Base-by-base conservation (phyloP, 2,329 filamentous ascomycete species). In the Fusarium clavum region DNA sequence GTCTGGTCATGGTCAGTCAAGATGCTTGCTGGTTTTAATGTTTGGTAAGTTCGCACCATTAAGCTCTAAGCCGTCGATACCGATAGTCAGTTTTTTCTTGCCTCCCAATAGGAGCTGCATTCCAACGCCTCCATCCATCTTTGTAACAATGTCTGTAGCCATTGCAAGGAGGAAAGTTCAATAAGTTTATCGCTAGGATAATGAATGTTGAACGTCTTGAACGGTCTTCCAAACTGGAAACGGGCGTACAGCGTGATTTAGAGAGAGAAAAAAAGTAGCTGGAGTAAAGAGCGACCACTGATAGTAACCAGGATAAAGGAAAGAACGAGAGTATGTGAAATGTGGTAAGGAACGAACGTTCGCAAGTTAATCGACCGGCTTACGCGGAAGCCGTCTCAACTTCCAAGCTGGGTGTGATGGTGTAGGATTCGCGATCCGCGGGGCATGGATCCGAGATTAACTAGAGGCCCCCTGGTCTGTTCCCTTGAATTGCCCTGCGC, bases 61-160 rank as follows among this genome's bases (percentile, higher is more conserved):
- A 24, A 82, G 57, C 41, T 77, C 67, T 41, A 82, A 72, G 12
- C 76, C 72, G 41, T 77, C 73, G 8, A 71, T 69, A 29, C 75
- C 74, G 60, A 79, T 76, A 13, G 74, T 79, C 62, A 82, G 64
- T 44, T 75, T 76, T 65, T 73, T 77, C 60, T 76, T 75, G 46
- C 67, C 77, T 49, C 75, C 76, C 27, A 82, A 67, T 10, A 64
- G 53, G n/a, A 80, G 71, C 41, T 69, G 72, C 72, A 74, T 70
- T 46, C 74, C 77, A 56, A 74, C 61, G 13, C 63, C 65, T 6
- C 64, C 71, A 11, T 77, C 74, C 67, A 73, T 71, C 48, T 61
- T 56, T 41, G 27, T 53, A 44, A 67, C 58, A 43, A 59, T 58
- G 11, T 60, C 63, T 38, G 56, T 74, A 34, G 47, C 18, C 43